Conservation (phyloP, 352 stramenopile genomes). For the Hyaloperonospora brassicae region DNA sequence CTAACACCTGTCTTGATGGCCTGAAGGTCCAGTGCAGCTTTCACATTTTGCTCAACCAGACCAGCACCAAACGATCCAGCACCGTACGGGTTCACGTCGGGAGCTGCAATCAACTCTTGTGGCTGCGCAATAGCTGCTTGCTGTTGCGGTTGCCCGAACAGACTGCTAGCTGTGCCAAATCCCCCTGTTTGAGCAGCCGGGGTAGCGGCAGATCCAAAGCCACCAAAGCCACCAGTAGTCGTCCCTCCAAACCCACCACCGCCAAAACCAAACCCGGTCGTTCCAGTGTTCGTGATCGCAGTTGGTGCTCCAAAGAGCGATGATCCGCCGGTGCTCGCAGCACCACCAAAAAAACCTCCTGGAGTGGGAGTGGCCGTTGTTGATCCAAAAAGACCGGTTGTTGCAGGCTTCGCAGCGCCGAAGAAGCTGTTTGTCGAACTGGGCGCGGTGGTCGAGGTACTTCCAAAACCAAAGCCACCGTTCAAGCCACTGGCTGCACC, state of each 20-base stretch:
- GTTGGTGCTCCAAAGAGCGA: constrained; percentile 35
- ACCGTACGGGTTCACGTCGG: constrained; percentile 52
- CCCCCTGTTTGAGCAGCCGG: constrained; percentile 23
- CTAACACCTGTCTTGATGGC: constrained; percentile 47
- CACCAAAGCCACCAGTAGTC: constrained; percentile 34
- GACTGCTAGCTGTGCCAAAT: constrained; percentile 27
- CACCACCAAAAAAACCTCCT: constrained; percentile 31
- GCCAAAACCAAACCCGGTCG: constrained; percentile 36
- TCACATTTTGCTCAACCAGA: constrained; percentile 57
- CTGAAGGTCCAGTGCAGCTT: constrained; percentile 49
- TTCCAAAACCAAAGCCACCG: constrained; percentile 39
- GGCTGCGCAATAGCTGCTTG: constrained; percentile 26
- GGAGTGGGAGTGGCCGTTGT: constrained; percentile 19
- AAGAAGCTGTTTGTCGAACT: constrained; percentile 33
- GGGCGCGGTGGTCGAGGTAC: constrained; percentile 17
- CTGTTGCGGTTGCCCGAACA: constrained; percentile 33
- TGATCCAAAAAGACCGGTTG: constrained; percentile 31
- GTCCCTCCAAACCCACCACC: constrained; percentile 29
- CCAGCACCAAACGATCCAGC: constrained; percentile 44
- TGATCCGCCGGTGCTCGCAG: constrained; percentile 19
- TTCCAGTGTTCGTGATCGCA: constrained; percentile 24
- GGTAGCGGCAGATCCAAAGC: constrained; percentile 31
- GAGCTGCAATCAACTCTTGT: constrained; percentile 45
- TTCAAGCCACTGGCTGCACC: constrained; percentile 19
- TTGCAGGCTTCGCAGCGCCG: constrained; percentile 30